Conservation (phyloP, 2,329 filamentous ascomycete genomes). For the Alternaria sp. region DNA sequence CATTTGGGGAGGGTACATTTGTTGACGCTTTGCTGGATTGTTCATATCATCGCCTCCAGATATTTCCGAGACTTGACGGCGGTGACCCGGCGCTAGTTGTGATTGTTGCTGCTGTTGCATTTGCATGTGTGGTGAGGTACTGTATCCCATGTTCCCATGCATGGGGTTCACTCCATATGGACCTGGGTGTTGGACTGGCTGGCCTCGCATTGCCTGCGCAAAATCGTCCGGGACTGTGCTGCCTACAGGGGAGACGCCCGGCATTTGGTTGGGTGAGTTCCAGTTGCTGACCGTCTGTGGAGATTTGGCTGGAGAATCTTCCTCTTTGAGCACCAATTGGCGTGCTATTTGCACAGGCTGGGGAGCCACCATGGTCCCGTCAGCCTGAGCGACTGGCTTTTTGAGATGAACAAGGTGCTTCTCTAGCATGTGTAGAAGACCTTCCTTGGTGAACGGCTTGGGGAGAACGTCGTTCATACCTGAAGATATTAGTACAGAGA, state of each 20-base stretch:
- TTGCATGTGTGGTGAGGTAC: slow-evolving; percentile 47
- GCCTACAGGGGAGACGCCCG: slow-evolving; percentile 63
- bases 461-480: slow-evolving; percentile 98
- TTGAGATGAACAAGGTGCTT: slow-evolving; percentile 87
- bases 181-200: slow-evolving; percentile 41
- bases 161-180: slow-evolving; percentile 47
- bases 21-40: slow-evolving; percentile 63
- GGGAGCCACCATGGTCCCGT: slow-evolving; percentile 57
- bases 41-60: slow-evolving; percentile 59
- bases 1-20: slow-evolving; percentile 58
- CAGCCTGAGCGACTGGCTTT: slow-evolving; percentile 59
- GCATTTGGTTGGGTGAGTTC: slow-evolving; percentile 67
- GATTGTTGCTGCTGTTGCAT: slow-evolving; percentile 43
- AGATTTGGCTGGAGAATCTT: slow-evolving; percentile 67
- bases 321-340: slow-evolving; percentile 64
- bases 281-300: slow-evolving; percentile 66
- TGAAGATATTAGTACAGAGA: slow-evolving; percentile 51
- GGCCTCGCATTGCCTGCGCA: slow-evolving; percentile 52
- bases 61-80: slow-evolving; percentile 67
- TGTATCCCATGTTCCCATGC: slow-evolving; percentile 48
- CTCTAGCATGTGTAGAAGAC: slow-evolving; percentile 79
- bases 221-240: slow-evolving; percentile 56
- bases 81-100: slow-evolving; percentile 46
- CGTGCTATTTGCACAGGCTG: slow-evolving; percentile 59
- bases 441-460: slow-evolving; percentile 91